Evolutionary conservation across 2,329 filamentous ascomycete genomes (phyloP), one percentile per base, ranked within the genome.

Genomic region (Trichoderma arundinaceum): DNA sequence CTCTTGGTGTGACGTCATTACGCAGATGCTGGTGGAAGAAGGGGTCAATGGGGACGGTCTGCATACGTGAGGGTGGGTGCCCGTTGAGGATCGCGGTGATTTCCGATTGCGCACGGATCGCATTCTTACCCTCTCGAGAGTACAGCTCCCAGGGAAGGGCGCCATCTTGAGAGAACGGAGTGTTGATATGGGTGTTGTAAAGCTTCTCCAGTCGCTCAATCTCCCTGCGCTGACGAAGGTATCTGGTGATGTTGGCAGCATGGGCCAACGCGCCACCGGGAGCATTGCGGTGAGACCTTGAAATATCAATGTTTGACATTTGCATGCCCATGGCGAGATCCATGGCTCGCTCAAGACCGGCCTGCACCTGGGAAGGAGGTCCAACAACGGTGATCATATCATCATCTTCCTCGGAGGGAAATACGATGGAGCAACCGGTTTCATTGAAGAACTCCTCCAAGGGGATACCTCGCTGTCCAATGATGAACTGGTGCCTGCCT

Each of bases 401-500:
- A 53, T 92, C 91, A 65, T 95, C 91, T 61, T 92, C 88, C 28
- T 90, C 87, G 32, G 84, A 84, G 7, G 92, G 94, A 52, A 98
- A 79, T 65, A 98, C 86, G 67, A 98, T 90, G 49, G 91, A 87
- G 78, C 95, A 99, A 68, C 94, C 94, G 66, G 95, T 98, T 73
- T 97, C 88, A 52, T 89, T 85, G 69, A 97, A 88, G 82, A 99
- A 97, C 52, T 97, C 88, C 66, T 97, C 88, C 39, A 92, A 83
- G 17, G 92, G 88, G 68, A 91, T 86, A 68, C 92, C 93, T 68
- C 89, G 86, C 68, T 94, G 89, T 59, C 94, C 94, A 69, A 97
- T 89, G 74, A 99, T 95, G 82, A 97, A 98, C 76, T 96, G 94
- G 76, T 98, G 95, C 59, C 92, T 89, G 56, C 92, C 92, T 68